Evolutionary conservation across 305 asterid genomes (phyloP).

Genomic region (Lippia alba): DNA sequence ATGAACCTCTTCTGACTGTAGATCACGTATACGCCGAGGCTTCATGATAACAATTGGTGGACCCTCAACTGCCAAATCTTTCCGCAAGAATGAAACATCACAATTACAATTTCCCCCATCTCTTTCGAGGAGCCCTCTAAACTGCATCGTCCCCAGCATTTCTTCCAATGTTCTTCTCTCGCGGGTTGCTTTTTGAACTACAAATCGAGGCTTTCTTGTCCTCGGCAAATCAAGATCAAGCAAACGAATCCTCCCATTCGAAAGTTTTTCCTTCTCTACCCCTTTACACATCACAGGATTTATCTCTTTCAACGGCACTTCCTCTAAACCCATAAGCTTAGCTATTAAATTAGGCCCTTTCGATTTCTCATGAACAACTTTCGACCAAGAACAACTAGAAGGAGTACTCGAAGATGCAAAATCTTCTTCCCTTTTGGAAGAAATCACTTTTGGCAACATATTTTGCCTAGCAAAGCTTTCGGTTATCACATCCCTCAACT

Average conservation of each 20-base stretch:
- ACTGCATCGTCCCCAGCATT: slow-evolving; percentile 58
- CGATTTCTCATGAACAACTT: slow-evolving; percentile 42
- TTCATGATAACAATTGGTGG: slow-evolving; percentile 76
- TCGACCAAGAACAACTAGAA: slow-evolving; percentile 44
- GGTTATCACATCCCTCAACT: slow-evolving; percentile 71
- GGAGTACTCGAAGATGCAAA: slow-evolving; percentile 57
- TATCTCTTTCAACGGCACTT: slow-evolving; percentile 40
- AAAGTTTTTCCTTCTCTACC: slow-evolving; percentile 36
- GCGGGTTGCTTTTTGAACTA: slow-evolving; percentile 46
- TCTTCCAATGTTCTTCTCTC: slow-evolving; percentile 54
- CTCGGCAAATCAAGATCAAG: slow-evolving; percentile 65
- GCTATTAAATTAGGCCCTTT: slow-evolving; percentile 65
- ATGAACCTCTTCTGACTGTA: slow-evolving; percentile 30
- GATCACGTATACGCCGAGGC: slow-evolving; percentile 49
- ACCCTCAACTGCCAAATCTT: slow-evolving; percentile 33
- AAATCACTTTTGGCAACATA: slow-evolving; percentile 44
- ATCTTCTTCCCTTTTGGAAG: slow-evolving; percentile 30
- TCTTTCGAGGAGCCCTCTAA: slow-evolving; percentile 59
- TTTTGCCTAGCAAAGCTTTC: slow-evolving; percentile 73
- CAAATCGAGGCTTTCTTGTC: slow-evolving; percentile 48
- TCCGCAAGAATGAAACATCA: slow-evolving; percentile 36
- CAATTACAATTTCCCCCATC: slow-evolving; percentile 33
- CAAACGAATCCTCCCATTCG: slow-evolving; percentile 38
- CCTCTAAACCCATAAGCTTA: slow-evolving; percentile 82
- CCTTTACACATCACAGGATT: slow-evolving; percentile 10